Evolutionary conservation across 2,329 filamentous ascomycete species (phyloP), one percentile per base, ranked within the genome.

Genomic region (Stromatinia cepivora): DNA sequence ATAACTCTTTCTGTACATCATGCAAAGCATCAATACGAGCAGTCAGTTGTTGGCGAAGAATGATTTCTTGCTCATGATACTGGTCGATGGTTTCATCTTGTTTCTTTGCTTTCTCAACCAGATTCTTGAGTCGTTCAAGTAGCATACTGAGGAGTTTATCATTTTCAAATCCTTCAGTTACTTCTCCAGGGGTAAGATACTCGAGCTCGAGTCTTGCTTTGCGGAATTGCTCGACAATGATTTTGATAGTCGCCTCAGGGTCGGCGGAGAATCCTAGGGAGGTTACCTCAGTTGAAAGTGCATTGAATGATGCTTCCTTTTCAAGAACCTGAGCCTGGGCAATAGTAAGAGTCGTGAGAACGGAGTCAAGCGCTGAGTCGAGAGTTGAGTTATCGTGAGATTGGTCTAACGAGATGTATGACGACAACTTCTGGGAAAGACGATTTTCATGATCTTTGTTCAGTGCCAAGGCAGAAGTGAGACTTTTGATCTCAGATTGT

Each of bases 171-270:
- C 86, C 86, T 63, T 83, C 83, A 0, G 81, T 74, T n/a, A 84
- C 79, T 75, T 89, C 87, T 8, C 87, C 87, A 0, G 87, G 87
- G 0, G 83, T 85, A 28, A 89, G 81, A 74, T 88, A 88, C 76
- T 89, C 87, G 3, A 89, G 82, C 73, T 89, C 87, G 0, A 89
- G 79, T 1, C 87, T 83, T 1, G 87, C 87, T 2, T 83, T 77
- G 28, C 87, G 84, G 78, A 90, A 85, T 2, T 83, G 81, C 2
- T 80, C 71, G 0, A 81, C 76, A 17, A 90, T 81, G 0, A 83
- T 81, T 1, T 79, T 71, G 10, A 89, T 75, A 0, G 69, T 70
- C n/a, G 72, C 70, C 52, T 77, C 75, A 17, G 75, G 75, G 9
- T 71, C 70, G 69, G 85, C 82, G 0, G 84, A 83, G 72, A 89